phyloP scores from a whole-genome alignment of 306 rosid genomes.

The Ormosia semicastrata region DNA sequence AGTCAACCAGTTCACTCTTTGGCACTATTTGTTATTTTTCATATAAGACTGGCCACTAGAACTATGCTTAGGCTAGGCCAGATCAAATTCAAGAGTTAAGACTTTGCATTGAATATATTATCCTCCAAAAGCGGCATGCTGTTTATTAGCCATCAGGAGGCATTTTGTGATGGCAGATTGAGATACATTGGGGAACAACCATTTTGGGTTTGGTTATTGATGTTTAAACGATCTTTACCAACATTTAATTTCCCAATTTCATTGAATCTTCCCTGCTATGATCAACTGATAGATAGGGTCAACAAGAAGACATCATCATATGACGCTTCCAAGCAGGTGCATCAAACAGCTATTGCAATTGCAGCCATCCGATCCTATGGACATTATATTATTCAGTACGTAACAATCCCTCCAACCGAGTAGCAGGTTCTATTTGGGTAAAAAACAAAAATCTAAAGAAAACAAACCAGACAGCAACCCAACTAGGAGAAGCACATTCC shows the following conservation, averaged over 20 bases:
- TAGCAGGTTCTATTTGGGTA: too few relatives aligned
- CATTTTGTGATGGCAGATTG: not conserved
- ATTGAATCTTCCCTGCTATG: not conserved
- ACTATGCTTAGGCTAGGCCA: not conserved
- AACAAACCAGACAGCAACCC: too few relatives aligned
- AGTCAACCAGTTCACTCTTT: not conserved
- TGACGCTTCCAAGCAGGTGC: not conserved
- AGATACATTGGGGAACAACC: not conserved
- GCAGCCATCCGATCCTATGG: not conserved
- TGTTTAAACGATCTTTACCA: too few relatives aligned
- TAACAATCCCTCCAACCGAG: not conserved
- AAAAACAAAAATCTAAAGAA: too few relatives aligned
- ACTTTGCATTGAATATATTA: not conserved
- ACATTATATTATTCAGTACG: not conserved
- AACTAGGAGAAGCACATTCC: not conserved
- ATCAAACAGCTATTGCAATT: not conserved
- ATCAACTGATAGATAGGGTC: not conserved
- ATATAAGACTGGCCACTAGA: not conserved
- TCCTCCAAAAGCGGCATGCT: not conserved
- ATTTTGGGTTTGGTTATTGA: too few relatives aligned
- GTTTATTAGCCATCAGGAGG: not conserved
- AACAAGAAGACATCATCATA: not conserved
- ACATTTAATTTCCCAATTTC: not conserved
- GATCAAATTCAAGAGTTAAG: not conserved
- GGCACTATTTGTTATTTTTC: not conserved